Conservation (phyloP, 805 yeast genomes). For the Saccharomyces kudriavzevii region DNA sequence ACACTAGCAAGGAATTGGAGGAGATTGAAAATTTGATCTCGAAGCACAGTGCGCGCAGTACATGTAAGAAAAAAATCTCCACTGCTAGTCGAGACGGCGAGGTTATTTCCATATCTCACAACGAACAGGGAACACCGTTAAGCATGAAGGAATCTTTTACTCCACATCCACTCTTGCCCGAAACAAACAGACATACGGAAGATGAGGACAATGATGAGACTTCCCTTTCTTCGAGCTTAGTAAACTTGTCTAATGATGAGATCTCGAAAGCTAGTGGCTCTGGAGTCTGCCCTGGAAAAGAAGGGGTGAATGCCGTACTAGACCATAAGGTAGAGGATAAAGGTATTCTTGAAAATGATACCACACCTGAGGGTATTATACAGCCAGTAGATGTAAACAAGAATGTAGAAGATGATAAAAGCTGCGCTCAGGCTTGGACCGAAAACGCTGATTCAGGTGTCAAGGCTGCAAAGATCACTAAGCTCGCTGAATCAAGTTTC, state of each 20-base stretch:
- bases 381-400: neutral
- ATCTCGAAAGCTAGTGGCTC: neutral
- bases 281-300: neutral
- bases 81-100: neutral
- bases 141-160: neutral
- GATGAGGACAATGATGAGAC: neutral
- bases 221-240: neutral
- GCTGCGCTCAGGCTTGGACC: neutral
- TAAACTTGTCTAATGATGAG: neutral
- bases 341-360: neutral
- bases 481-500: neutral
- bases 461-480: neutral
- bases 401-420: neutral
- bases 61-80: neutral
- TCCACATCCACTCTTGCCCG: neutral
- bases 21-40: slow-evolving; percentile 7
- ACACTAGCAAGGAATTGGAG: slow-evolving; percentile 8
- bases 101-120: neutral
- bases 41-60: slow-evolving; percentile 1
- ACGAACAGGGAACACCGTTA: neutral
- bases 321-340: neutral
- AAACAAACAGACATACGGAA: neutral
- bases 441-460: neutral
- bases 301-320: neutral
- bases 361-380: neutral